phyloP scores from a whole-genome alignment of 495 filamentous ascomycete genomes.

The Endocarpon pusillum region DNA sequence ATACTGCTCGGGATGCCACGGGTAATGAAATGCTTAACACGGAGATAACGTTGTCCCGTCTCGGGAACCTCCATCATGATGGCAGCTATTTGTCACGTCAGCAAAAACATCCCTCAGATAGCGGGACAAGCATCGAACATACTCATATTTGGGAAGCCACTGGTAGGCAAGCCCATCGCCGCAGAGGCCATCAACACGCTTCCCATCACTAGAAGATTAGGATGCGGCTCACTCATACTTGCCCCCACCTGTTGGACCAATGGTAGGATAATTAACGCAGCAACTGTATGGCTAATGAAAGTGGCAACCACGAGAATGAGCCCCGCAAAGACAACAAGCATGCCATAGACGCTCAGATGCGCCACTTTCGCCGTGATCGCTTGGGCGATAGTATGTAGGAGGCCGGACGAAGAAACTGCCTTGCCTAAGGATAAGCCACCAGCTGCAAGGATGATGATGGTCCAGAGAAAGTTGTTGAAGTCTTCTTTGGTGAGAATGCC shows the following conservation, averaged over 20 bases:
- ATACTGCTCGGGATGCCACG: constrained; percentile 75
- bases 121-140: constrained; percentile 23
- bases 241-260: constrained; percentile 74
- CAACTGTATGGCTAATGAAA: constrained; percentile 96
- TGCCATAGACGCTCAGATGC: constrained; percentile 67
- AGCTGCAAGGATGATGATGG: constrained; percentile 95
- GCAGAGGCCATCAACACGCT: constrained; percentile 51
- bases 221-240: constrained; percentile 73
- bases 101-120: constrained; percentile 4
- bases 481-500: constrained; percentile 98
- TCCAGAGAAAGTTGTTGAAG: constrained; percentile 99
- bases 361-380: constrained; percentile 56
- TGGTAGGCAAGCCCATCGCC: constrained; percentile 84
- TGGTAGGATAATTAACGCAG: constrained; percentile 85
- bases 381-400: constrained; percentile 76
- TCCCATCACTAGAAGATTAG: constrained; percentile 86
- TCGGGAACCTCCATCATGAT: constrained; percentile 98
- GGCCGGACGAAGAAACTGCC: constrained; percentile 79
- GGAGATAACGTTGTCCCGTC: constrained; percentile 78
- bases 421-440: constrained; percentile 88
- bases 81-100: constrained; percentile 43
- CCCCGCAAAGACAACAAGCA: constrained; percentile 69
- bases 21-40: constrained; percentile 86
- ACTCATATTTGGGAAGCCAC: constrained; percentile 99
- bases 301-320: constrained; percentile 89